These are phyloP conservation scores for Ophiostoma australiae DNA, from an alignment of 2,329 filamentous ascomycete genomes.

Conservation along the genomic window DNA sequence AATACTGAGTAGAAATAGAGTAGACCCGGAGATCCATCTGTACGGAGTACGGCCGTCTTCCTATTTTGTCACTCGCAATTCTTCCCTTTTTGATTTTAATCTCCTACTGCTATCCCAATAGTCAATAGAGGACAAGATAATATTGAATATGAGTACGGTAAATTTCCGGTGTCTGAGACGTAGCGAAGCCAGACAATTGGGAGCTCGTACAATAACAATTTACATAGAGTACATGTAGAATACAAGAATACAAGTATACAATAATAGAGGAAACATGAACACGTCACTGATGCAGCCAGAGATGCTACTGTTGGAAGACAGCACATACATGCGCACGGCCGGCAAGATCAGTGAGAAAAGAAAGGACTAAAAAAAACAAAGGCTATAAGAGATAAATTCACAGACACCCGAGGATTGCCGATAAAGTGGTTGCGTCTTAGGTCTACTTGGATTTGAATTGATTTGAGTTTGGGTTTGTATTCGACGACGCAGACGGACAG, in stretches of 20 bases:
- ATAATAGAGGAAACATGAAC: background rate
- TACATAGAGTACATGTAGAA: too few species aligned
- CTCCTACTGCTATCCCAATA: background rate
- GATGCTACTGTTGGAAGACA: background rate
- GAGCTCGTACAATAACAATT: background rate
- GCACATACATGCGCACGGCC: slow-evolving; percentile 4
- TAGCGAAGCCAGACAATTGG: slow-evolving; percentile 1
- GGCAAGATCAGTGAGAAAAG: background rate
- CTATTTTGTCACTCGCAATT: background rate
- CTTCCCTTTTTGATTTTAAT: background rate
- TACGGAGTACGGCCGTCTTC: background rate
- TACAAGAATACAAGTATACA: too few species aligned
- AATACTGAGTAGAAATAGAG: background rate
- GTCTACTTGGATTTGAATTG: background rate
- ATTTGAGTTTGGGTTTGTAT: too few species aligned
- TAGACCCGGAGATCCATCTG: too few species aligned
- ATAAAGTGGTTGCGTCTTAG: slow-evolving; percentile 3
- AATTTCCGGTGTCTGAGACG: slow-evolving; percentile 14
- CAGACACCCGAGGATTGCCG: background rate
- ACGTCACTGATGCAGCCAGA: slow-evolving; percentile 3
- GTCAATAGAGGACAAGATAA: too few species aligned
- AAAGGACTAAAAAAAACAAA: background rate
- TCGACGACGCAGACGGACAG: too few species aligned
- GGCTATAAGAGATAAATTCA: background rate
- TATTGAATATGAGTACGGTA: background rate